Conservation (phyloP, 495 filamentous ascomycete species). For the Penicillium herquei region DNA sequence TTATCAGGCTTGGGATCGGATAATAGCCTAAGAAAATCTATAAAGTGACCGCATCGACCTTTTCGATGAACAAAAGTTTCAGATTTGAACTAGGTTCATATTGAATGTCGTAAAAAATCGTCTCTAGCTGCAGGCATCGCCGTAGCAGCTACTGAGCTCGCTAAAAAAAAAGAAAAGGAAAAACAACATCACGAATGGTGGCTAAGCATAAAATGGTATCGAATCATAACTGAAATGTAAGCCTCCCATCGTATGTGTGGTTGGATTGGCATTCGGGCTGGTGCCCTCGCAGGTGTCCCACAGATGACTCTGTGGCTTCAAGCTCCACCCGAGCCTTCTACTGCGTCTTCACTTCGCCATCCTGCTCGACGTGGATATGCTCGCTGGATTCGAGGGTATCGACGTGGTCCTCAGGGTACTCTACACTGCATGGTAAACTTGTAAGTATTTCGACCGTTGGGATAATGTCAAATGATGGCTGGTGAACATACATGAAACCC, state of each 20-base stretch:
- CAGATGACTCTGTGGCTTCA: constrained; percentile 1
- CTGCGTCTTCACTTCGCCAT: constrained; percentile 70
- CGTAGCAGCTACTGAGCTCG: not conserved
- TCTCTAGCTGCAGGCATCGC: not conserved
- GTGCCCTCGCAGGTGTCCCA: not conserved
- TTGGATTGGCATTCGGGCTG: constrained; percentile 3
- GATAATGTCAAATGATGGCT: not conserved
- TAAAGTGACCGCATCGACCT: not conserved
- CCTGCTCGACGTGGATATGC: constrained; percentile 74
- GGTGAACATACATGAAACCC: constrained; percentile 75
- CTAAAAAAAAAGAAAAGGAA: not conserved
- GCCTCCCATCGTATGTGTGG: not conserved
- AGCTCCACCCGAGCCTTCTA: not conserved
- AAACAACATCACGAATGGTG: constrained; percentile 11
- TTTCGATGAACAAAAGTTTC: not conserved
- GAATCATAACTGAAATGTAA: constrained; percentile 15
- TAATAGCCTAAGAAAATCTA: not conserved
- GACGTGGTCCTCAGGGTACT: constrained; percentile 66
- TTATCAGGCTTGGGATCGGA: no score
- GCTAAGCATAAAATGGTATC: constrained; percentile 18
- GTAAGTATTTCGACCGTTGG: constrained; percentile 12
- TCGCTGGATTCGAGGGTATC: constrained; percentile 59
- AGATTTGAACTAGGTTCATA: not conserved
- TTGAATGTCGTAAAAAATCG: constrained; percentile 4
- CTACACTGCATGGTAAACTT: constrained; percentile 53